These are phyloP conservation scores for Fusarium virguliforme DNA, from an alignment of 2,329 filamentous ascomycete species.

Conservation along the genomic window DNA sequence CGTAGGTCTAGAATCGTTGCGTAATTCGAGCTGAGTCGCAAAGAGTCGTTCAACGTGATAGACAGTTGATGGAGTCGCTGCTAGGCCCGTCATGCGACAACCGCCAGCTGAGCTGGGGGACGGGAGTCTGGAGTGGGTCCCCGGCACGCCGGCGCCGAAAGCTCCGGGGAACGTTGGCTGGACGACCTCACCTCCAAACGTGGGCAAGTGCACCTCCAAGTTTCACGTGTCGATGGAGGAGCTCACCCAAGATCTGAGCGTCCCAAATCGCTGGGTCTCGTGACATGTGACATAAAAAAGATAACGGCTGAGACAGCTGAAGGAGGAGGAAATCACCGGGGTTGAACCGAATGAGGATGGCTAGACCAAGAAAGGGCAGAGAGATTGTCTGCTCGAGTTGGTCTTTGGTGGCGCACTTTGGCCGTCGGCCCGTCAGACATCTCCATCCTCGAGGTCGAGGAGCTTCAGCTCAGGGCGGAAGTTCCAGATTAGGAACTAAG, in stretches of 20 bases:
- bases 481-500: constrained; percentile 33
- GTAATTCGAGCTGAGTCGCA: constrained; percentile 10
- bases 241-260: neutral
- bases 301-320: constrained; percentile 5
- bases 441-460: constrained; percentile 9
- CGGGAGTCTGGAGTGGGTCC: constrained; percentile 40
- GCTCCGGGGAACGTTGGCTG: constrained; percentile 40
- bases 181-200: neutral
- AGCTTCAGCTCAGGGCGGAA: constrained; percentile 23
- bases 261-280: constrained; percentile 17
- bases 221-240: constrained; percentile 40
- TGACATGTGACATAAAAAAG: constrained; percentile 23
- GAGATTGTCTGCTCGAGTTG: constrained; percentile 7
- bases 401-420: constrained; percentile 31
- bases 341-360: constrained; percentile 24
- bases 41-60: constrained; percentile 32
- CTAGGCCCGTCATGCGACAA: constrained; percentile 48
- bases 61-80: constrained; percentile 43
- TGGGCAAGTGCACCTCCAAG: neutral
- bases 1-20: constrained; percentile 8
- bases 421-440: neutral
- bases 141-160: constrained; percentile 46
- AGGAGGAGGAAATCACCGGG: constrained; percentile 23
- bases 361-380: constrained; percentile 39
- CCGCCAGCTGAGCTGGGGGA: constrained; percentile 31